phyloP scores from a whole-genome alignment of 2,329 filamentous ascomycete genomes.

The Cryphonectria carpinicola region DNA sequence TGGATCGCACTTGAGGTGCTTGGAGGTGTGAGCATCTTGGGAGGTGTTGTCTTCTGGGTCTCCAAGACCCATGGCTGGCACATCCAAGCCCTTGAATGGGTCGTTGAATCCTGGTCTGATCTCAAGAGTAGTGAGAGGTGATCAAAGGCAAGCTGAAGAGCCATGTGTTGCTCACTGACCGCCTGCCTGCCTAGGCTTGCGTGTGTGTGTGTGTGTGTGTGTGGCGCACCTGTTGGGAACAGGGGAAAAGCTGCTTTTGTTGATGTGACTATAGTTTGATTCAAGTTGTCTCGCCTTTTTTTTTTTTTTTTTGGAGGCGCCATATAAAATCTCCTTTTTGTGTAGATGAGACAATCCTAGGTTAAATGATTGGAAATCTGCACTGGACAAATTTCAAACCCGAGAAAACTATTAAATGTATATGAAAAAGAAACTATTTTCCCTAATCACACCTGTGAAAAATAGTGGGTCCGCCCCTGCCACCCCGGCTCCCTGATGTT shows the following conservation, averaged over 20 bases:
- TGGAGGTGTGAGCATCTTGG: slow-evolving; percentile 73
- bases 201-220: neutral
- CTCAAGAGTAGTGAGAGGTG: slow-evolving; percentile 36
- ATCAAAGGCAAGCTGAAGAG: neutral
- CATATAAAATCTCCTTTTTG: neutral
- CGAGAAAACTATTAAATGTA: neutral
- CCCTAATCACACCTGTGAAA: neutral
- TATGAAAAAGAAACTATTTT: neutral
- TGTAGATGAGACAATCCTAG: slow-evolving; percentile 10
- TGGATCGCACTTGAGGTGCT: slow-evolving; percentile 74
- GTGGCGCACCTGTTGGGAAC: neutral
- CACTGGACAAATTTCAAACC: neutral
- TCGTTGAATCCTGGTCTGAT: slow-evolving; percentile 36
- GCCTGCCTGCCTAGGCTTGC: neutral
- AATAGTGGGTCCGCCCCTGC: neutral
- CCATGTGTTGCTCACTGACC: neutral
- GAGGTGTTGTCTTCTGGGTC: slow-evolving; percentile 71
- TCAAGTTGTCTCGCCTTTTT: neutral
- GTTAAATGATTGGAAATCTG: slow-evolving; percentile 8
- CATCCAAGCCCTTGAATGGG: slow-evolving; percentile 35
- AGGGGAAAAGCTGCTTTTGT: neutral
- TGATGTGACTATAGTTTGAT: neutral
- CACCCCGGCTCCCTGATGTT: neutral
- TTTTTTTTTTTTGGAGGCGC: neutral
- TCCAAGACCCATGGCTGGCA: slow-evolving; percentile 35